These are phyloP conservation scores for Castanospermum australe DNA, from an alignment of 306 rosid species.

Conservation along the genomic window DNA sequence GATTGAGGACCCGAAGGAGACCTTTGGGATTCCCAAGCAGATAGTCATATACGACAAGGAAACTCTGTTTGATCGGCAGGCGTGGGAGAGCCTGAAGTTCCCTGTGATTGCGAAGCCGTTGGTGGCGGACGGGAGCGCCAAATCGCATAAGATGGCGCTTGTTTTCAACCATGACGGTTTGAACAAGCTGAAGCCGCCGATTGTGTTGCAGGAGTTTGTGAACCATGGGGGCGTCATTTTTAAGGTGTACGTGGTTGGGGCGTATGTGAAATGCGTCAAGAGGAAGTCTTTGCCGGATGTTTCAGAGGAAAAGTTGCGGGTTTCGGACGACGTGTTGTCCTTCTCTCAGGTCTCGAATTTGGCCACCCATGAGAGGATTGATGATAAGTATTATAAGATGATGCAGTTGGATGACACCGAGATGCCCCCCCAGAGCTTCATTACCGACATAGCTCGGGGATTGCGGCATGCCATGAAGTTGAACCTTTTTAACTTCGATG, in stretches of 20 bases:
- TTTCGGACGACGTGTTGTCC: conserved; percentile 57
- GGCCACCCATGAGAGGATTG: conserved; percentile 52
- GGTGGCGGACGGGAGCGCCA: conserved; percentile 92
- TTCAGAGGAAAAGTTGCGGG: conserved; percentile 57
- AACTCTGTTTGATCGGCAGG: conserved; percentile 56
- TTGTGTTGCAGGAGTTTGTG: conserved; percentile 83
- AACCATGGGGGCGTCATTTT: conserved; percentile 95
- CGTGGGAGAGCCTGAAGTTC: conserved; percentile 69
- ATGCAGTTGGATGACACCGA: conserved; percentile 78
- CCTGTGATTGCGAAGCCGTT: conserved; percentile 86
- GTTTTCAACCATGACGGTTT: conserved; percentile 65
- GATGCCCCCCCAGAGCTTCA: conserved; percentile 76
- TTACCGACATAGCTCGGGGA: conserved; percentile 67
- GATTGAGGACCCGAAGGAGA: conserved; percentile 46
- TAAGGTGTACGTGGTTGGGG: conserved; percentile 86
- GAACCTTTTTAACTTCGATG: conserved; percentile 85
- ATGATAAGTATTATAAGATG: conserved; percentile 68
- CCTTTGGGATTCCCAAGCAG: conserved; percentile 94
- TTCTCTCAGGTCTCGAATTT: conserved; percentile 87
- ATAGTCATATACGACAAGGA: conserved; percentile 79
- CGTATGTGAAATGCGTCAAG: conserved; percentile 74
- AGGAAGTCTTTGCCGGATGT: conserved; percentile 88
- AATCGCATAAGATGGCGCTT: conserved; percentile 84
- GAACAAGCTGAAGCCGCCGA: conserved; percentile 74
- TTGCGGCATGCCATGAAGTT: conserved; percentile 57